Evolutionary conservation across 2,329 filamentous ascomycete species (phyloP).

Genomic region (Colletotrichum sp.): DNA sequence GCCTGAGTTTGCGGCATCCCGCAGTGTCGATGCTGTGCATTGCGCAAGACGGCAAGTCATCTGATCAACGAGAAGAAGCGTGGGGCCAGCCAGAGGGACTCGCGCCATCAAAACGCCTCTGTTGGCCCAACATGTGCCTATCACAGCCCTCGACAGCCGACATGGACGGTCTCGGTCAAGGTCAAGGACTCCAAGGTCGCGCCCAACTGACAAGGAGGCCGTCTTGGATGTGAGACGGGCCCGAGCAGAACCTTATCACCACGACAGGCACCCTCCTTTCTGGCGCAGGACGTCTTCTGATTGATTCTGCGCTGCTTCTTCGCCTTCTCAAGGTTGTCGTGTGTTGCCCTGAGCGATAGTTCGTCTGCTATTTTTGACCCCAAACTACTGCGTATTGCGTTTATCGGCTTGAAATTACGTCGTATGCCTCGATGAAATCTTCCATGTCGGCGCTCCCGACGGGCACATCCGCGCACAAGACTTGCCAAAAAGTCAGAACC

Average conservation of each 20-base stretch:
- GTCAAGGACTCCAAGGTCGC: not conserved
- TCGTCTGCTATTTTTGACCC: conserved; percentile 15
- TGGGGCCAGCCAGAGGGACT: not conserved
- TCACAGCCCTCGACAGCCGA: not conserved
- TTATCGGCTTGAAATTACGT: not conserved
- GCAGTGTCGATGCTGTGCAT: not conserved
- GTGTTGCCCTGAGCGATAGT: not conserved
- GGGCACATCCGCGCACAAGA: not conserved
- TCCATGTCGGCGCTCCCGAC: conserved; percentile 8
- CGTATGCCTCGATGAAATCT: not conserved
- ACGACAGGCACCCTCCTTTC: not conserved
- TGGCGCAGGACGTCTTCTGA: not conserved
- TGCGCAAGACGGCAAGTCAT: not conserved
- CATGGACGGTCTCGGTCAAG: not conserved
- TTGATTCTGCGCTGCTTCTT: not conserved
- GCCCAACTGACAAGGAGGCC: not conserved
- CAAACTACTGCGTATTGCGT: not conserved
- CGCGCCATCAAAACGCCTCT: not conserved
- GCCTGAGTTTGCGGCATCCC: not conserved
- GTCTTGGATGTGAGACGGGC: conserved; percentile 6
- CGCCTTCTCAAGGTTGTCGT: not conserved
- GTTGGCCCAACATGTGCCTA: not conserved
- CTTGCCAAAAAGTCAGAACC: not conserved
- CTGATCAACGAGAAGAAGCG: not conserved
- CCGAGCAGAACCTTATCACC: conserved; percentile 13